Base-by-base conservation (phyloP, 805 yeast species). In the Candida ortonii region DNA sequence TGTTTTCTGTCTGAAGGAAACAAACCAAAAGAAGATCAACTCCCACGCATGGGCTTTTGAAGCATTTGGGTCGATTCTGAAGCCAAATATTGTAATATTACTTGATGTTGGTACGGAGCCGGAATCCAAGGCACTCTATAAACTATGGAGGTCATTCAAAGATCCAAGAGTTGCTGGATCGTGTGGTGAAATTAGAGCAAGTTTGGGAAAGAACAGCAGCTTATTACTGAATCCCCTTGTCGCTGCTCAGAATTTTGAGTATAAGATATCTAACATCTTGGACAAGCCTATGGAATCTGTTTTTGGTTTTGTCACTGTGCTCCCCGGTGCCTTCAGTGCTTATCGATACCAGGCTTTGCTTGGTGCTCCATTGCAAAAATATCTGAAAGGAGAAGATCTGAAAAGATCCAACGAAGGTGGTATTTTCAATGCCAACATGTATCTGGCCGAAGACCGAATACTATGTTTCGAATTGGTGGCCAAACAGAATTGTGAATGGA, bases 21-120 rank as follows among this genome's bases (percentile, higher is more conserved):
- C 80, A 53, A 90, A 90, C 59, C 78, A 83, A 47, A 80, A 84
- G 55, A 90, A 90, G 54, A 90, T 90, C 58, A 90, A 90, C 60
- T 87, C 96, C 3, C 98, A 90, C 62, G 73, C 97, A 50, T 90
- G 98, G 98, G 88, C 94, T 19, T 80, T 90, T 62, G 93, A 90
- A 59, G 94, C 95, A 2, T 86, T 90, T 65, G 85, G 88, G 10
- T 84, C 89, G 21, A 69, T 83, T 19, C 63, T 90, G 34, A 71
- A 83, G 33, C 97, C 98, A 3, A 79, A 78, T 33, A 83, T 88
- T 16, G 84, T 93, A 17, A 80, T 86, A 42, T 66, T 90, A 34
- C 65, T 93, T 34, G 97, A 93, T 62, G 96, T 95, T 15, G 98
- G 98, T 51, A 90, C 98, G 1, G 82, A 81, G 57, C 96, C 97